Percentiles rank a stretch among this genome's conserved stretches.
These are phyloP conservation scores for Rosa chinensis DNA, from an alignment of 306 rosid species.

Conservation along the genomic window DNA sequence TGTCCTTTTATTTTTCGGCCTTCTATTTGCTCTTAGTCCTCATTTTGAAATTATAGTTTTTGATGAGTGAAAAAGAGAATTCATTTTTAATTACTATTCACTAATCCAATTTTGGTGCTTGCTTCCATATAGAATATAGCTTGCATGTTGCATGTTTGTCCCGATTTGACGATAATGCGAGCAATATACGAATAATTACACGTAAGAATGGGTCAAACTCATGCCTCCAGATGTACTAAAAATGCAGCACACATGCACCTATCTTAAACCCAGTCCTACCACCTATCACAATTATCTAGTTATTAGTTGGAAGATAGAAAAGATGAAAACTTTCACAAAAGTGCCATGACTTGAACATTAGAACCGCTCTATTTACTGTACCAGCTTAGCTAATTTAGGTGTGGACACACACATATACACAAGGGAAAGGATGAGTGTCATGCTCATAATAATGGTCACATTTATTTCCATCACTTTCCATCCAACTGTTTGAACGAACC, in stretches of 20 bases:
- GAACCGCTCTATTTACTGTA: neutral
- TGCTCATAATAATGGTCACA: slow-evolving; percentile 4
- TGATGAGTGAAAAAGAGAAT: too few species aligned
- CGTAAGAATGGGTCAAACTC: neutral
- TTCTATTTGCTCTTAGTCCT: too few species aligned
- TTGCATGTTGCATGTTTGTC: neutral
- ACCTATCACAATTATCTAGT: neutral
- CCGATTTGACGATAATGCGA: neutral
- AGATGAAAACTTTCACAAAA: neutral
- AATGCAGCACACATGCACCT: neutral
- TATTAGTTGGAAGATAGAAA: slow-evolving; percentile 7
- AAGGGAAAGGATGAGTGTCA: neutral
- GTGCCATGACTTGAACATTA: neutral
- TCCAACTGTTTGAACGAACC: neutral
- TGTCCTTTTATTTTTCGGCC: too few species aligned
- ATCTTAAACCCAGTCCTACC: neutral
- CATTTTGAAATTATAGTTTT: too few species aligned
- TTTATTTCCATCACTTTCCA: slow-evolving; percentile 14
- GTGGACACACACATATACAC: neutral
- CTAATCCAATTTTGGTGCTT: neutral
- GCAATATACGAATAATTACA: neutral
- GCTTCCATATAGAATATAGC: neutral
- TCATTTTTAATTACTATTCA: too few species aligned
- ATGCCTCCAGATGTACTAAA: neutral
- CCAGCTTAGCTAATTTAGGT: neutral